Evolutionary conservation across 2,329 filamentous ascomycete genomes (phyloP).

Genomic region (Endothia cerciana): DNA sequence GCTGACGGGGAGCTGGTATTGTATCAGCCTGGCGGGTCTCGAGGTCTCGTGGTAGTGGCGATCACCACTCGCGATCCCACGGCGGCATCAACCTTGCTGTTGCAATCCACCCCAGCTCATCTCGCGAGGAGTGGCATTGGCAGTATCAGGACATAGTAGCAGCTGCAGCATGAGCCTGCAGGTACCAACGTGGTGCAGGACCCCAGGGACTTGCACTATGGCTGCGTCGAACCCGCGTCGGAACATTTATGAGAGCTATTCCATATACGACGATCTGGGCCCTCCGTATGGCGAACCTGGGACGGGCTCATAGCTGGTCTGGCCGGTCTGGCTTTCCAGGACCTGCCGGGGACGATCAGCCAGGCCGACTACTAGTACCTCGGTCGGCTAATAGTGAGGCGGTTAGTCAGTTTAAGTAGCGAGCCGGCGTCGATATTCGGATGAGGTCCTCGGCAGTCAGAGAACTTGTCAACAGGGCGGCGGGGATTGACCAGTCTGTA

Average conservation of each 20-base stretch:
- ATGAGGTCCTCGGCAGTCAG: neutral
- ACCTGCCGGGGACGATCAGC: neutral
- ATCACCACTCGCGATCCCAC: constrained; percentile 11
- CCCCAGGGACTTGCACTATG: neutral
- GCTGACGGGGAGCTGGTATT: neutral
- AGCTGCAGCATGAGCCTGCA: neutral
- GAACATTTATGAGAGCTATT: constrained; percentile 24
- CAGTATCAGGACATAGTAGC: no score
- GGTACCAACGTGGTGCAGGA: neutral
- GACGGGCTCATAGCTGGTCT: neutral
- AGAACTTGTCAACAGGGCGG: neutral
- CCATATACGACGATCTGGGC: neutral
- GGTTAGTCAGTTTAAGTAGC: constrained; percentile 5
- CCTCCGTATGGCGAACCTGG: neutral
- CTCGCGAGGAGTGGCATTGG: no score
- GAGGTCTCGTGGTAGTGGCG: neutral
- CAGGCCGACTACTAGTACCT: neutral
- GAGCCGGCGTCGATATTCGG: neutral
- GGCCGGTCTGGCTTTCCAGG: neutral
- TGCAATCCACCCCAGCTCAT: no score
- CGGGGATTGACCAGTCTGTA: neutral
- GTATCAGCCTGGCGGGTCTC: neutral
- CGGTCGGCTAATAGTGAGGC: neutral
- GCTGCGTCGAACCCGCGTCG: constrained; percentile 23
- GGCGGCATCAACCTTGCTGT: constrained; percentile 25